Evolutionary conservation across 179 eudicot species (phyloP).

Genomic region (Actinidia chinensis): DNA sequence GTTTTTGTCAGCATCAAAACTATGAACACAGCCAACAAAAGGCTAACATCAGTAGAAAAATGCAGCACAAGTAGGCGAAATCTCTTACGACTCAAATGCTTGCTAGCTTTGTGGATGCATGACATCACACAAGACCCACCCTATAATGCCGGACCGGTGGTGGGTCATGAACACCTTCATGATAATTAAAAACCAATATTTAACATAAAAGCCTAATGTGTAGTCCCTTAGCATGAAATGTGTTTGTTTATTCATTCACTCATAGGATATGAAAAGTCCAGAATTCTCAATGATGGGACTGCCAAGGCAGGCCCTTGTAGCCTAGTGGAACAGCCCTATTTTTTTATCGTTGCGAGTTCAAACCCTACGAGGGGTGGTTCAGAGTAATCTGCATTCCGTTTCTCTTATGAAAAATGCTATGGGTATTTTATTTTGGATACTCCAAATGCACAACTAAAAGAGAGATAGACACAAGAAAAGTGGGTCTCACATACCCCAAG

Average conservation of each 20-base stretch:
- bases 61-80: background rate
- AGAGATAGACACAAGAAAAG: no score
- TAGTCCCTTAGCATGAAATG: slow-evolving; percentile 14
- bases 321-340: no score
- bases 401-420: no score
- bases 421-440: no score
- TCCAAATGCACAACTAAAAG: no score
- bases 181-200: background rate
- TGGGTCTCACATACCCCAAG: no score
- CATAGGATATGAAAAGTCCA: background rate
- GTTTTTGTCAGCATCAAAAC: slow-evolving; percentile 8
- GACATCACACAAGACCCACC: slow-evolving; percentile 16
- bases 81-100: background rate
- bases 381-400: no score
- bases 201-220: slow-evolving; percentile 23
- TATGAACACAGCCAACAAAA: slow-evolving; percentile 5
- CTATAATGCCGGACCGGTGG: background rate
- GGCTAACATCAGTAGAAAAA: background rate
- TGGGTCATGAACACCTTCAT: slow-evolving; percentile 1
- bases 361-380: no score
- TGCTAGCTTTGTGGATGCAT: background rate
- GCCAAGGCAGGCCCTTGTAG: no score
- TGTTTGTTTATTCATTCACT: background rate
- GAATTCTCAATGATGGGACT: background rate
- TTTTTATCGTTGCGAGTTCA: no score